These are phyloP conservation scores for Pyrenochaeta sp. DNA, from an alignment of 2,329 filamentous ascomycete species.

Conservation along the genomic window DNA sequence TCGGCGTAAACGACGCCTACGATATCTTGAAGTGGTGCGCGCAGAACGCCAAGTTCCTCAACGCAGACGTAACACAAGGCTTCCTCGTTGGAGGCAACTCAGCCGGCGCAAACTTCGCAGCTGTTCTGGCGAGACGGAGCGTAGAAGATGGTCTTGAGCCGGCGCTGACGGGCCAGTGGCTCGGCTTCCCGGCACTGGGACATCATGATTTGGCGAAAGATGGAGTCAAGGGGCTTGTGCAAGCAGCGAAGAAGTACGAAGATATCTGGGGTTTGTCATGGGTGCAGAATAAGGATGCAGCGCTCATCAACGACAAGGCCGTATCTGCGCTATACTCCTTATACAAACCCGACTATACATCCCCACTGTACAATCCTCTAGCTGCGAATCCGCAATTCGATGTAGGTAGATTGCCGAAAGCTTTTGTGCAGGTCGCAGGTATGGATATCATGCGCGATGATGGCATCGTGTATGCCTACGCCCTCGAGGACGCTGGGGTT, in stretches of 20 bases:
- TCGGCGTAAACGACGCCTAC: slow-evolving; percentile 59
- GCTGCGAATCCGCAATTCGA: background rate
- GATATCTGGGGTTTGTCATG: slow-evolving; percentile 4
- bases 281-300: slow-evolving; percentile 13
- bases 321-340: background rate
- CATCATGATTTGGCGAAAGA: background rate
- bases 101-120: slow-evolving; percentile 50
- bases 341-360: slow-evolving; percentile 2
- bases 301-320: slow-evolving; percentile 4
- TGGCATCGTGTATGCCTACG: slow-evolving; percentile 60
- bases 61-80: slow-evolving; percentile 13
- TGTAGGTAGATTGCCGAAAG: slow-evolving; percentile 2
- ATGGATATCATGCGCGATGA: slow-evolving; percentile 62
- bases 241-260: slow-evolving; percentile 4
- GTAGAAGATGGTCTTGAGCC: slow-evolving; percentile 6
- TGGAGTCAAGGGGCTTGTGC: background rate
- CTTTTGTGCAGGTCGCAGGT: slow-evolving; percentile 52
- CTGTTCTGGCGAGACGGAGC: slow-evolving; percentile 12
- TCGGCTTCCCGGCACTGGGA: slow-evolving; percentile 2
- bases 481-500: slow-evolving; percentile 55
- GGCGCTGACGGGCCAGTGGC: slow-evolving; percentile 14
- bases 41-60: slow-evolving; percentile 14
- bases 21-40: slow-evolving; percentile 52
- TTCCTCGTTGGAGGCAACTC: slow-evolving; percentile 59
- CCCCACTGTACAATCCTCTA: slow-evolving; percentile 13